Evolutionary conservation across 2,329 filamentous ascomycete genomes (phyloP).

Genomic region (Raffaelea ambrosiae): DNA sequence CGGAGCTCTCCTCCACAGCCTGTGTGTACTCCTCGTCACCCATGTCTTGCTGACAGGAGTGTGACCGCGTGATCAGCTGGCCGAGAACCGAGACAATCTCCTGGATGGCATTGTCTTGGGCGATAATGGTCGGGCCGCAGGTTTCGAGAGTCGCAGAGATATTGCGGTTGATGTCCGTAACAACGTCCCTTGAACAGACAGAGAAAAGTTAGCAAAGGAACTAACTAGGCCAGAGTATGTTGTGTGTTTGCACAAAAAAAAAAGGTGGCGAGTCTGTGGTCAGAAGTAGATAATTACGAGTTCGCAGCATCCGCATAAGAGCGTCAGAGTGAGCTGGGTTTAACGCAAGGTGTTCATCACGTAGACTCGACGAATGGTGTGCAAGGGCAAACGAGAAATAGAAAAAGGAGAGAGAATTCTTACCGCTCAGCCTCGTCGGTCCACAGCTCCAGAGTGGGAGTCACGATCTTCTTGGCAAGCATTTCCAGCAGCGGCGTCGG

Average conservation of each 20-base stretch:
- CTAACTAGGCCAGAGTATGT: too few species aligned
- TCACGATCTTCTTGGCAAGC: constrained; percentile 78
- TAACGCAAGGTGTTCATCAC: constrained; percentile 91
- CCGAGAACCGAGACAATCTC: constrained; percentile 68
- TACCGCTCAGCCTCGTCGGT: constrained; percentile 89
- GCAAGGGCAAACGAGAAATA: constrained; percentile 44
- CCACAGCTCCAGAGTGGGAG: constrained; percentile 78
- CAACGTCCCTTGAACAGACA: constrained; percentile 68
- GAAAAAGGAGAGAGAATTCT: constrained; percentile 60
- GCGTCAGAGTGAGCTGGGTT: constrained; percentile 99
- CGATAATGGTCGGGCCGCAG: constrained; percentile 78
- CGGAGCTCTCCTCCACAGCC: constrained; percentile 68
- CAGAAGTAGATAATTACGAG: constrained; percentile 50
- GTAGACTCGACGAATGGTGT: constrained; percentile 15
- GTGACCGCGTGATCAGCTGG: constrained; percentile 77
- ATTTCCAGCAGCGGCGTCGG: constrained; percentile 74
- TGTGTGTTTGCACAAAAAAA: background rate
- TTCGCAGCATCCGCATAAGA: constrained; percentile 82
- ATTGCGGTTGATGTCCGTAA: constrained; percentile 93
- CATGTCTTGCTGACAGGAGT: constrained; percentile 87
- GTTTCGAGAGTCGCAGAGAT: constrained; percentile 83
- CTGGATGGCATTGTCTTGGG: constrained; percentile 63
- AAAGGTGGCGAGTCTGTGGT: constrained; percentile 11
- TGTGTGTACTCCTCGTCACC: constrained; percentile 71
- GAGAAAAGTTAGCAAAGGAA: constrained; percentile 5